A percentile compares a stretch with the other conserved stretches of the same genome.
phyloP scores from a whole-genome alignment of 306 rosid genomes.

The Hippophae tibetana region DNA sequence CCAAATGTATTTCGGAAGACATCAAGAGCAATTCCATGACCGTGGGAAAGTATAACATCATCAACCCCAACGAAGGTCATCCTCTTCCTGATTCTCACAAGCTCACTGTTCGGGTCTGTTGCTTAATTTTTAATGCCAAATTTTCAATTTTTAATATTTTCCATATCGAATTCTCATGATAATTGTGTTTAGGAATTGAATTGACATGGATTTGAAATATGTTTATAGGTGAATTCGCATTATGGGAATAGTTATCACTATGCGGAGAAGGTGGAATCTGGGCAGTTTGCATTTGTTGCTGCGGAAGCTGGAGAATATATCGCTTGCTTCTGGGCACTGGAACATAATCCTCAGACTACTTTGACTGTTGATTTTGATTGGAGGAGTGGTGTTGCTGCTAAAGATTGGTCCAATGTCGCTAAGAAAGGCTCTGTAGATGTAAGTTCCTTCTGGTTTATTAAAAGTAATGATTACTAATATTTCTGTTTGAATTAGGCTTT shows the following conservation, averaged over 20 bases:
- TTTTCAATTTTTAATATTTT: background rate
- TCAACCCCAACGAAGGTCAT: conserved; percentile 55
- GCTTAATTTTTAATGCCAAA: background rate
- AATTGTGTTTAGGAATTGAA: background rate
- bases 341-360: conserved; percentile 42
- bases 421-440: conserved; percentile 91
- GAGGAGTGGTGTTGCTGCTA: conserved; percentile 87
- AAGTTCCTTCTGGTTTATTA: conserved; percentile 18
- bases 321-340: conserved; percentile 79
- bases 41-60: conserved; percentile 63
- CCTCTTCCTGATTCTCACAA: conserved; percentile 68
- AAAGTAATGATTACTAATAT: background rate
- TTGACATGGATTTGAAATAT: conserved; percentile 6
- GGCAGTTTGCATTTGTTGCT: conserved; percentile 64
- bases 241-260: conserved; percentile 63
- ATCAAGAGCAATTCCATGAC: conserved; percentile 79
- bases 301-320: conserved; percentile 76
- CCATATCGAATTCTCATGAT: background rate
- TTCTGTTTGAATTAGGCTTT: background rate
- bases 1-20: conserved; percentile 91
- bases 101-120: conserved; percentile 65
- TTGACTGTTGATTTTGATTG: conserved; percentile 77
- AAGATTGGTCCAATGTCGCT: conserved; percentile 92
- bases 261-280: conserved; percentile 52
- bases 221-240: conserved; percentile 66